Evolutionary conservation across 2,329 filamentous ascomycete species (phyloP).

Genomic region (Talaromyces marneffei): DNA sequence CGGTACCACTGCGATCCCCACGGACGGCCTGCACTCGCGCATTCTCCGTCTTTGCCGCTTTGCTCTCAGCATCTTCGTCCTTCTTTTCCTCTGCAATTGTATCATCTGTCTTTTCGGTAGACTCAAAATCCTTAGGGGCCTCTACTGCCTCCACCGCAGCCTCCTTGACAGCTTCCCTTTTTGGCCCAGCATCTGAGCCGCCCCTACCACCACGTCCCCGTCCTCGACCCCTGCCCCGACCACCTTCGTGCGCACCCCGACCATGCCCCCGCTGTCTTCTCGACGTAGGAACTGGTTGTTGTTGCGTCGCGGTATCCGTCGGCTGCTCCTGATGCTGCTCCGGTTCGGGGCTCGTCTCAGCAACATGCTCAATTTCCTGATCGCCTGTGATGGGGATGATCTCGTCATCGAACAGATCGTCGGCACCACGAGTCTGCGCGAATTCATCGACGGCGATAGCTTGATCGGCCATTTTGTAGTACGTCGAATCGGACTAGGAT

Average conservation of each 20-base stretch:
- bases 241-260: constrained; percentile 8
- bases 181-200: neutral
- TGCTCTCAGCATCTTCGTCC: constrained; percentile 19
- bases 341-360: constrained; percentile 15
- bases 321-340: constrained; percentile 14
- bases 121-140: constrained; percentile 22
- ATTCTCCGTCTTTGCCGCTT: constrained; percentile 16
- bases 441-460: constrained; percentile 40
- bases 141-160: constrained; percentile 24
- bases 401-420: constrained; percentile 48
- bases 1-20: constrained; percentile 51
- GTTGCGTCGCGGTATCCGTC: constrained; percentile 16
- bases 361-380: constrained; percentile 21
- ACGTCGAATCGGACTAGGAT: neutral
- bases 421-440: constrained; percentile 45
- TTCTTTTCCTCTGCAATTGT: constrained; percentile 16
- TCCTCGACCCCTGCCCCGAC: constrained; percentile 7
- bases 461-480: constrained; percentile 9
- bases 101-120: constrained; percentile 15
- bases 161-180: constrained; percentile 12
- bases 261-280: constrained; percentile 12
- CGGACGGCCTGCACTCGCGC: constrained; percentile 44
- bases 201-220: neutral
- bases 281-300: constrained; percentile 21
- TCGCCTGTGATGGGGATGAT: constrained; percentile 41